Evolutionary conservation across 106 monocot genomes (phyloP).

Genomic region (Acorus gramineus): DNA sequence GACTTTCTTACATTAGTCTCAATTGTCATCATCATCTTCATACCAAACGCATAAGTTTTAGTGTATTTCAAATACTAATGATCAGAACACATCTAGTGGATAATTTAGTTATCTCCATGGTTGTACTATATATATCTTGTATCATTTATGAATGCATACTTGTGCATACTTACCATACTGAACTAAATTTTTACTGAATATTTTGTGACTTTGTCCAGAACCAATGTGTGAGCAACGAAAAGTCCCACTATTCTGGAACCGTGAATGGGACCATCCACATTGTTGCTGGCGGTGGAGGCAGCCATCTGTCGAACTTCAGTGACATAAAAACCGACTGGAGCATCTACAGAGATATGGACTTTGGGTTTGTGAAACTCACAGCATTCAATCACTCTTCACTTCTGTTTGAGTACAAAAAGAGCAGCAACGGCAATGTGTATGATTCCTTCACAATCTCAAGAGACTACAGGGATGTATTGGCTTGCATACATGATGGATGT

Average conservation of each 20-base stretch:
- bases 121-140: no score
- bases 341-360: constrained; percentile 55
- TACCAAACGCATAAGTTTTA: no score
- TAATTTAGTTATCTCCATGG: no score
- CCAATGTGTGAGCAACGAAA: constrained; percentile 50
- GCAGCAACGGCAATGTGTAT: constrained; percentile 61
- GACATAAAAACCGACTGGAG: constrained; percentile 47
- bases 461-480: constrained; percentile 79
- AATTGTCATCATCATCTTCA: no score
- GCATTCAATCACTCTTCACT: constrained; percentile 86
- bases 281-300: constrained; percentile 77
- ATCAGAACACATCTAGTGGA: background rate
- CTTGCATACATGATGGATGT: constrained; percentile 76
- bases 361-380: constrained; percentile 79
- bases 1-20: no score
- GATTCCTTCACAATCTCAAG: constrained; percentile 88
- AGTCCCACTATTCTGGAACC: constrained; percentile 50
- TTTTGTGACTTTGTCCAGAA: constrained; percentile 24
- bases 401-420: constrained; percentile 85
- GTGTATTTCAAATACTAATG: background rate
- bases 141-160: no score
- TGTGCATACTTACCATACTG: no score
- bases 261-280: constrained; percentile 92
- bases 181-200: no score
- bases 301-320: constrained; percentile 56